phyloP scores from a whole-genome alignment of 805 yeast species.

The Candida verbasci region DNA sequence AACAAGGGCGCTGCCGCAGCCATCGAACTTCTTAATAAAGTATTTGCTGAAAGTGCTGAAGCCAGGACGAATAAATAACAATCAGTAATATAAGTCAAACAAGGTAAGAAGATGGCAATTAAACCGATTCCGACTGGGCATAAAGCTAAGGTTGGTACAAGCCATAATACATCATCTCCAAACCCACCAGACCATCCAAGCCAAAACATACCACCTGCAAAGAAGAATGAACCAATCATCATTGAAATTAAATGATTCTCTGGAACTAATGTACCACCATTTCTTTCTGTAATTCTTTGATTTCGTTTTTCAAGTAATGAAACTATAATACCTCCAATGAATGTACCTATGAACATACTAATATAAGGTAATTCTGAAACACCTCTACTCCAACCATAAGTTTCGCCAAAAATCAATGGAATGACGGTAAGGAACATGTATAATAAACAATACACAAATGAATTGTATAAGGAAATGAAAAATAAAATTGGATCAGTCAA shows the following conservation, averaged over 20 bases:
- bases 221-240: slow-evolving; percentile 63
- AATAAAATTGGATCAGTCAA: slow-evolving; percentile 40
- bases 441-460: slow-evolving; percentile 45
- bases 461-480: slow-evolving; percentile 41
- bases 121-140: slow-evolving; percentile 41
- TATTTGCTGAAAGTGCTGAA: slow-evolving; percentile 60
- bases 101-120: slow-evolving; percentile 53
- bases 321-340: slow-evolving; percentile 51
- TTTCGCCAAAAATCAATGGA: slow-evolving; percentile 40
- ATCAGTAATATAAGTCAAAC: slow-evolving; percentile 57
- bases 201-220: slow-evolving; percentile 81
- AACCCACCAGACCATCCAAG: slow-evolving; percentile 84
- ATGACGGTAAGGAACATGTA: slow-evolving; percentile 42
- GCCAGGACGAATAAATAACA: slow-evolving; percentile 55
- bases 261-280: slow-evolving; percentile 58
- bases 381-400: slow-evolving; percentile 58
- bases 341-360: slow-evolving; percentile 65
- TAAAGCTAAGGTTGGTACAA: slow-evolving; percentile 51
- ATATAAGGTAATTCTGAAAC: slow-evolving; percentile 76
- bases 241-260: slow-evolving; percentile 77
- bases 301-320: slow-evolving; percentile 53
- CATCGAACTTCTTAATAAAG: slow-evolving; percentile 53
- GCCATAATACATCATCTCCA: slow-evolving; percentile 69
- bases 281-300: slow-evolving; percentile 25
- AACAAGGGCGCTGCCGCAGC: slow-evolving; percentile 64